Evolutionary conservation across 2,329 filamentous ascomycete species (phyloP), one percentile per base, ranked within the genome.

Genomic region (Aspergillus novofumigatus): DNA sequence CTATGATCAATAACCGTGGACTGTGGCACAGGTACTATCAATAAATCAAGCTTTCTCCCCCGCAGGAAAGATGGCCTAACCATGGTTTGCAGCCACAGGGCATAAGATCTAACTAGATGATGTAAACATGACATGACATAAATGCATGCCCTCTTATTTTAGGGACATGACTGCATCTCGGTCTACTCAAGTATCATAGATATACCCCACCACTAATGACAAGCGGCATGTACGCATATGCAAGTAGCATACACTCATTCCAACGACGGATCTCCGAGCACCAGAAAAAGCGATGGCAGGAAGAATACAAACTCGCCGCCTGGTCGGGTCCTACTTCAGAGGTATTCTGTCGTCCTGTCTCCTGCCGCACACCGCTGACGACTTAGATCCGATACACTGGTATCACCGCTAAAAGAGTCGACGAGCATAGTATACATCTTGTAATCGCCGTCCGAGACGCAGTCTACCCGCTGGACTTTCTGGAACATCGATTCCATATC

Each of bases 381-480:
- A 21, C 9, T 25, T 21, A 45, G 42, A 25, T 45, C 20, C 42
- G 21, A 5, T 45, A 45, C 11, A 11, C 42, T 1, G 21, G 42
- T 10, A 45, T 45, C 42, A 45, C 42, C 42, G 42, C 42, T 5
- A 45, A 45, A 45, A 20, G 6, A 5, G 20, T 45, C 8, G 42
- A 45, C 42, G 42, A 45, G 10, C 42, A 45, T 1, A 45, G 10
- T 1, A 78, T 85, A 10, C 81, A 83, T 4, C 78, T 90, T 26
- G 86, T 87, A 11, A 77, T 92, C 51, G 88, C 87, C 4, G 82
- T 89, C 59, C 88, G 91, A 61, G 89, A 92, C 68, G 84, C 85
- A 4, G 86, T 87, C 4, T 92, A 92, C 68, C 83, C 89, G 23
- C 78, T 90, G 49, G 89, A 92, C 70, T 92, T 88, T 67, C 82